Percentiles rank a stretch among this genome's conserved stretches.
Evolutionary conservation across 2,329 filamentous ascomycete genomes (phyloP).

Genomic region (Stachybotrys chartarum): DNA sequence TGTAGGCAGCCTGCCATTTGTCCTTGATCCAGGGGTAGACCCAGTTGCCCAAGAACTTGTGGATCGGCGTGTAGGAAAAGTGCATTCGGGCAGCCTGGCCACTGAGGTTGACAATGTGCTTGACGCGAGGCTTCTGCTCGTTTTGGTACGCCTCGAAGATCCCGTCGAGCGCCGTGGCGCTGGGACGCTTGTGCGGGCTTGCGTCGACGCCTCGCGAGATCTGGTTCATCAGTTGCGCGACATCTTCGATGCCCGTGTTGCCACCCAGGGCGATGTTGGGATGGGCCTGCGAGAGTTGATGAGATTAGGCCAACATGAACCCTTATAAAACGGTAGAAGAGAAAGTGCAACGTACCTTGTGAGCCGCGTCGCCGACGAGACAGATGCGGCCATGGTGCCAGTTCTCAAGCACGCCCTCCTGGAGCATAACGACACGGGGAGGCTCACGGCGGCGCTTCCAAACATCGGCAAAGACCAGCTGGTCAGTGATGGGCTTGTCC

Average conservation of each 20-base stretch:
- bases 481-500: conserved; percentile 16
- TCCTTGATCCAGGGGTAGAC: neutral
- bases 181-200: neutral
- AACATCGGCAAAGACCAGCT: conserved; percentile 23
- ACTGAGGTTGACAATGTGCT: neutral
- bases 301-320: neutral
- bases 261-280: conserved; percentile 20
- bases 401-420: conserved; percentile 21
- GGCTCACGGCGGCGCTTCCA: conserved; percentile 13
- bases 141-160: neutral
- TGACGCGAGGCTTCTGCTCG: neutral
- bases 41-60: neutral
- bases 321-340: neutral
- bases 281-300: conserved; percentile 7
- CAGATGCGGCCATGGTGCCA: conserved; percentile 23
- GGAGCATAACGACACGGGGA: conserved; percentile 16
- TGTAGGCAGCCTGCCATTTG: neutral
- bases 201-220: neutral
- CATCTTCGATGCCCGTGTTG: conserved; percentile 20
- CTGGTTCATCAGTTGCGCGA: conserved; percentile 14
- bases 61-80: neutral
- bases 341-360: conserved; percentile 12
- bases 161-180: neutral
- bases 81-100: neutral
- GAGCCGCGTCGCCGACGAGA: conserved; percentile 23